Base-by-base conservation (phyloP, 495 filamentous ascomycete species). In the Penicillium antarcticum region DNA sequence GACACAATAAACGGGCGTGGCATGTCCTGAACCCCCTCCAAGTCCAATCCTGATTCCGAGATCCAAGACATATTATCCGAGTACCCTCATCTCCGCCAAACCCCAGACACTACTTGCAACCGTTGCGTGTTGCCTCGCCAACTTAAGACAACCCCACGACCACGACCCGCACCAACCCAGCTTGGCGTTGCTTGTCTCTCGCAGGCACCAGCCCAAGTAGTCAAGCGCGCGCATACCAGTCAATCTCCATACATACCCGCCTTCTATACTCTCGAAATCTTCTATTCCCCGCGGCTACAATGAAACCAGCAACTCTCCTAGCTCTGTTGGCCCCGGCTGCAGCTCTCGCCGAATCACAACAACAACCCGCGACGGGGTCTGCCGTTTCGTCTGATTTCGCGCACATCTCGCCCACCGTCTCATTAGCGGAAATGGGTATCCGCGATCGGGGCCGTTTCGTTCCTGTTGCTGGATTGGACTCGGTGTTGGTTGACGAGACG, bases 241-340 rank as follows among this genome's bases (percentile, higher is more conserved):
- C 46, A 11, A 14, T 44, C 19, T 13, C 8, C 13, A 34, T 31
- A 42, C 42, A 14, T 31, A 34, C 34, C 32, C 4, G 24, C 16
- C 13, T 29, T 12, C 13, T 35, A 17, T 42, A 26, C 16, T 7
- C n/a, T 10, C 37, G 21, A 40, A 37, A 31, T 51, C 5, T 2
- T 29, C 19, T 26, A 33, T 40, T 13, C 10, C 18, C 24, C 18
- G 19, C 26, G 46, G 13, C 8, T 51, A 63, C 54, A 53, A 74
- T 74, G 71, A 69, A 65, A 39, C 57, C 69, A 39, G 61, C 62
- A 10, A 42, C 41, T 35, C 34, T 71, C 31, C 56, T 74, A 21
- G 44, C 59, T 11, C 62, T 56, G 23, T 67, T 74, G 29, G 62
- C 58, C n/a, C 71, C 71, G 14, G 60, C 66, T 38, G 50, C 54